These are phyloP conservation scores for Musa acuminata DNA, from an alignment of 176 grass and related monocot genomes.

Conservation along the genomic window DNA sequence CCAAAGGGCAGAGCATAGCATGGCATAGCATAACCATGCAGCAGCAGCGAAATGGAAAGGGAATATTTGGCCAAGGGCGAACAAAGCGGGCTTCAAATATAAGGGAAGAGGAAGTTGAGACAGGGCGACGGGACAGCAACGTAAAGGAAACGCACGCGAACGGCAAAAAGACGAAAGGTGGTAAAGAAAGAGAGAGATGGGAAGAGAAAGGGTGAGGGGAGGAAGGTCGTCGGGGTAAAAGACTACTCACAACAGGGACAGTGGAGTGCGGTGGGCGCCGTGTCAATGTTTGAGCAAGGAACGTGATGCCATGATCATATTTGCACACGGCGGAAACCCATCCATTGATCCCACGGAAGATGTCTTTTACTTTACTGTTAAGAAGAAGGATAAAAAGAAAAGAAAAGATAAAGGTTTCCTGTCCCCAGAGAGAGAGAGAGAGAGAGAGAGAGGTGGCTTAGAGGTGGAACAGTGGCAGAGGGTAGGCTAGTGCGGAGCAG, in stretches of 20 bases:
- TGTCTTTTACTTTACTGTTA: not conserved
- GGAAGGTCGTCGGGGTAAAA: not conserved
- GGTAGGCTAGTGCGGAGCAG: too few species aligned
- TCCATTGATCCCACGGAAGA: not conserved
- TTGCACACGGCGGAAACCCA: not conserved
- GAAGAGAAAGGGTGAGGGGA: not conserved
- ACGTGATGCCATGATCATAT: conserved; percentile 3
- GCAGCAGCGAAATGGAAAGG: not conserved
- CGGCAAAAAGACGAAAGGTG: not conserved
- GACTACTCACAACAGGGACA: conserved; percentile 4
- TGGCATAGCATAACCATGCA: too few species aligned
- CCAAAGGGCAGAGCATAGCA: too few species aligned
- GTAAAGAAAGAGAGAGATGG: not conserved
- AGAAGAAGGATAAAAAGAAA: not conserved
- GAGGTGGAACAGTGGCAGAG: too few species aligned
- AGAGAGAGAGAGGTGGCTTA: not conserved
- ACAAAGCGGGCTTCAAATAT: not conserved
- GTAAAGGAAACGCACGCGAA: conserved; percentile 25
- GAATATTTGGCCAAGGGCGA: not conserved
- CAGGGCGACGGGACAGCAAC: conserved; percentile 5
- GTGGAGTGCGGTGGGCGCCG: not conserved
- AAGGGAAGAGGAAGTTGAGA: not conserved
- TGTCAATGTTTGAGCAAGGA: not conserved
- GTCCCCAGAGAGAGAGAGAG: not conserved
- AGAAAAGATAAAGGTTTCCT: not conserved